Evolutionary conservation across 1,139 yeast genomes (phyloP).

Genomic region (Geotrichum australiense): DNA sequence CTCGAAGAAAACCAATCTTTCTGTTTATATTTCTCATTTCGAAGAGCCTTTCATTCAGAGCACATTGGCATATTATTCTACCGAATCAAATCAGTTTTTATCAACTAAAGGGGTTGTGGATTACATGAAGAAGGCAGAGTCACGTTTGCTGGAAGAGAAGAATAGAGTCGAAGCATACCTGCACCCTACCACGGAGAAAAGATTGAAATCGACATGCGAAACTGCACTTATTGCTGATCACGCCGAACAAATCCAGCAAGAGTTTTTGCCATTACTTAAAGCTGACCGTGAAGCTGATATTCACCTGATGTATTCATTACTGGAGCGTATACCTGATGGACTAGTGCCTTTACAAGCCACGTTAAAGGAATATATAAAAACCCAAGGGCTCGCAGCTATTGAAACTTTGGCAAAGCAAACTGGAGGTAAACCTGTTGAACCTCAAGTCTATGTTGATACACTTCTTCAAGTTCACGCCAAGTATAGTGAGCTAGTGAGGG

Average conservation of each 20-base stretch:
- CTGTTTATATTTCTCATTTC: constrained; percentile 73
- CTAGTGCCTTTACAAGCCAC: constrained; percentile 69
- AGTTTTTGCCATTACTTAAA: constrained; percentile 65
- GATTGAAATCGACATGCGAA: constrained; percentile 69
- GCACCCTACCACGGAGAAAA: constrained; percentile 80
- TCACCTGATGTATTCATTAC: constrained; percentile 66
- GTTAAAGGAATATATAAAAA: constrained; percentile 67
- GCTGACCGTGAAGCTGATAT: constrained; percentile 73
- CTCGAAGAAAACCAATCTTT: constrained; percentile 73
- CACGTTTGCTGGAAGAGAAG: constrained; percentile 75
- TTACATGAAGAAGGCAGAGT: constrained; percentile 81
- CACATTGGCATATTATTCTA: constrained; percentile 65
- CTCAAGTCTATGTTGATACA: constrained; percentile 74
- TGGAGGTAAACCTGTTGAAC: constrained; percentile 45
- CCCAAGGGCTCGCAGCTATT: constrained; percentile 64
- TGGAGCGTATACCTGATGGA: constrained; percentile 62
- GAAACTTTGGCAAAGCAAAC: constrained; percentile 54
- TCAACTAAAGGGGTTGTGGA: constrained; percentile 77
- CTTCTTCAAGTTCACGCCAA: constrained; percentile 63
- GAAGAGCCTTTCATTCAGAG: constrained; percentile 68
- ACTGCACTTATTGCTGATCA: constrained; percentile 72
- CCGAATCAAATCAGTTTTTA: constrained; percentile 63
- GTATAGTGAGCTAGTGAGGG: constrained; percentile 58
- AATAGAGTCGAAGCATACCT: constrained; percentile 69
- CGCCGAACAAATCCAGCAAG: constrained; percentile 67